Percentiles rank a stretch among this genome's conserved stretches.
phyloP scores from a whole-genome alignment of 2,329 filamentous ascomycete species.

The Penicillium sp. region DNA sequence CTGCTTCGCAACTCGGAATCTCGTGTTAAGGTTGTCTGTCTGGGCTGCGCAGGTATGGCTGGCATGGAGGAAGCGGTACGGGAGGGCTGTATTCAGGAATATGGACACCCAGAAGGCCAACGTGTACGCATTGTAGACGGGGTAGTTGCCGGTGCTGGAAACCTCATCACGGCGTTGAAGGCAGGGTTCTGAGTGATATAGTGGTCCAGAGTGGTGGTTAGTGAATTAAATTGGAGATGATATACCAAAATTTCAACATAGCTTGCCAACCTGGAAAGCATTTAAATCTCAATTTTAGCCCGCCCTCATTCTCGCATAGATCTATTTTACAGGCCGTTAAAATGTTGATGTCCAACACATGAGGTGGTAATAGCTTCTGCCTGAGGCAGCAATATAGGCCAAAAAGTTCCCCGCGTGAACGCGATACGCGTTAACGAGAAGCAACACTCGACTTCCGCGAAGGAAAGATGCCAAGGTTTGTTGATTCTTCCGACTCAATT shows the following conservation, averaged over 20 bases:
- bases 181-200: conserved; percentile 24
- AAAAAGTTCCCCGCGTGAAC: conserved; percentile 30
- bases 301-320: neutral
- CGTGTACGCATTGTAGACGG: conserved; percentile 69
- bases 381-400: conserved; percentile 21
- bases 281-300: neutral
- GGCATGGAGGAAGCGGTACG: conserved; percentile 71
- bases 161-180: conserved; percentile 32
- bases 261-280: neutral
- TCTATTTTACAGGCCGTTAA: neutral
- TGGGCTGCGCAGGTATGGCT: conserved; percentile 88
- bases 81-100: conserved; percentile 55
- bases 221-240: neutral
- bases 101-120: conserved; percentile 52
- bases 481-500: neutral
- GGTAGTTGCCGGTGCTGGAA: conserved; percentile 32
- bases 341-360: conserved; percentile 7
- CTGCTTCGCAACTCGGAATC: conserved; percentile 47
- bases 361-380: conserved; percentile 9
- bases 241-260: neutral
- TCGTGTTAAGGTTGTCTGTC: conserved; percentile 59
- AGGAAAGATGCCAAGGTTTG: conserved; percentile 35
- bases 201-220: neutral
- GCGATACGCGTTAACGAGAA: conserved; percentile 28
- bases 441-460: conserved; percentile 22